Conservation (phyloP, 768 basidiomycete species). For the Suillus subalutaceus region DNA sequence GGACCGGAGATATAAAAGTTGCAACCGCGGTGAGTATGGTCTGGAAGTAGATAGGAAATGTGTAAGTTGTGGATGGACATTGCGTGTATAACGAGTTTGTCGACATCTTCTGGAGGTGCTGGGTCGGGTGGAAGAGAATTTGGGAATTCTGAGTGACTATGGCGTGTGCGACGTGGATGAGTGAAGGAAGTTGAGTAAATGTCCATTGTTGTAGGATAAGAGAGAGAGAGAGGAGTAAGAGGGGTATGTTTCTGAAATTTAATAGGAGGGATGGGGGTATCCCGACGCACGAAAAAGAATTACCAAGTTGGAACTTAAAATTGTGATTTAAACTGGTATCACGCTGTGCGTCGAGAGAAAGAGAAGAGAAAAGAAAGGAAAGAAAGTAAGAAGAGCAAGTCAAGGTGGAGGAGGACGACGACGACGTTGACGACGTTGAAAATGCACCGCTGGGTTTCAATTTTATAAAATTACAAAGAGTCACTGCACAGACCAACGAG, state of each 20-base stretch:
- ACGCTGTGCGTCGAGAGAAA: background rate
- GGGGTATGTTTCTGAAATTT: slow-evolving; percentile 10
- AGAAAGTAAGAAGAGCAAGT: background rate
- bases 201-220: slow-evolving; percentile 60
- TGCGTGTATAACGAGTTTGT: slow-evolving; percentile 78
- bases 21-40: slow-evolving; percentile 71
- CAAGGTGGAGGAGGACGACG: background rate
- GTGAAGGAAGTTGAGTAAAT: slow-evolving; percentile 95
- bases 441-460: slow-evolving; percentile 11
- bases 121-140: slow-evolving; percentile 43
- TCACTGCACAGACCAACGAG: background rate
- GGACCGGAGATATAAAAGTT: slow-evolving; percentile 90
- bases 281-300: slow-evolving; percentile 10
- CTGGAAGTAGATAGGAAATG: slow-evolving; percentile 74
- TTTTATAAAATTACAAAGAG: slow-evolving; percentile 5
- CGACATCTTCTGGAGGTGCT: slow-evolving; percentile 63
- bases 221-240: slow-evolving; percentile 9
- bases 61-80: slow-evolving; percentile 83
- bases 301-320: slow-evolving; percentile 9
- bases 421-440: slow-evolving; percentile 4
- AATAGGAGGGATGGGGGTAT: slow-evolving; percentile 12
- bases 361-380: background rate
- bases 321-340: slow-evolving; percentile 12
- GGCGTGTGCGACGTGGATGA: slow-evolving; percentile 81
- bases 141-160: slow-evolving; percentile 53